These are phyloP conservation scores for Aspergillus nomiae DNA, from an alignment of 2,329 filamentous ascomycete genomes.

Conservation along the genomic window DNA sequence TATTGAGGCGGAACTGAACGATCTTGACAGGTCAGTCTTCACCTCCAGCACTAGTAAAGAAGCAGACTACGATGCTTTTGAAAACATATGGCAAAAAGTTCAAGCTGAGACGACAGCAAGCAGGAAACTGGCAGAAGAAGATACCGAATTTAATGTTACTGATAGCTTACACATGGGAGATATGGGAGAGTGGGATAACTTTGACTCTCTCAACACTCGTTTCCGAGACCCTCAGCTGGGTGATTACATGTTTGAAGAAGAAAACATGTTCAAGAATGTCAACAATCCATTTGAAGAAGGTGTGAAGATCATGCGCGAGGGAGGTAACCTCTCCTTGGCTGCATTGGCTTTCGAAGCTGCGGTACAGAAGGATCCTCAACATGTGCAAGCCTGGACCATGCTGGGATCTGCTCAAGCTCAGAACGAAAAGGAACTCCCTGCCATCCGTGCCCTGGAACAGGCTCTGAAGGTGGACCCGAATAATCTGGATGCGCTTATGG, in stretches of 20 bases:
- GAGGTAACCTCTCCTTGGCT: conserved; percentile 90
- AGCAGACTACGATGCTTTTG: conserved; percentile 77
- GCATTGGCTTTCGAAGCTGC: conserved; percentile 95
- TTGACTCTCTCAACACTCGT: conserved; percentile 69
- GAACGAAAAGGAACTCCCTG: conserved; percentile 97
- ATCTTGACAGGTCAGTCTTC: conserved; percentile 79
- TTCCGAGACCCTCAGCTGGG: conserved; percentile 78
- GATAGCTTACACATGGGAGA: conserved; percentile 64
- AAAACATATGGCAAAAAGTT: conserved; percentile 65
- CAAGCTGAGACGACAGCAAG: conserved; percentile 47
- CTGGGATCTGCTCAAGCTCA: conserved; percentile 92
- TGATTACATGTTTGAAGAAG: conserved; percentile 91
- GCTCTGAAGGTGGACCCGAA: conserved; percentile 84
- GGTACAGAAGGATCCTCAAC: conserved; percentile 82
- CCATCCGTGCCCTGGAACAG: conserved; percentile 90
- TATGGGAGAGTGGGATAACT: conserved; percentile 76
- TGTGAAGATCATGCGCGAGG: conserved; percentile 86
- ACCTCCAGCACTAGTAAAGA: conserved; percentile 64
- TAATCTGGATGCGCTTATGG: conserved; percentile 90
- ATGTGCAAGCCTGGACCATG: conserved; percentile 91
- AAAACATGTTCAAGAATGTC: conserved; percentile 83
- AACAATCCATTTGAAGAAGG: conserved; percentile 90
- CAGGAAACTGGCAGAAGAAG: conserved; percentile 66
- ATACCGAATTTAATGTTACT: conserved; percentile 56
- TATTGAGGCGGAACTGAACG: conserved; percentile 83